phyloP scores from a whole-genome alignment of 495 filamentous ascomycete genomes.

The Terfezia claveryi region DNA sequence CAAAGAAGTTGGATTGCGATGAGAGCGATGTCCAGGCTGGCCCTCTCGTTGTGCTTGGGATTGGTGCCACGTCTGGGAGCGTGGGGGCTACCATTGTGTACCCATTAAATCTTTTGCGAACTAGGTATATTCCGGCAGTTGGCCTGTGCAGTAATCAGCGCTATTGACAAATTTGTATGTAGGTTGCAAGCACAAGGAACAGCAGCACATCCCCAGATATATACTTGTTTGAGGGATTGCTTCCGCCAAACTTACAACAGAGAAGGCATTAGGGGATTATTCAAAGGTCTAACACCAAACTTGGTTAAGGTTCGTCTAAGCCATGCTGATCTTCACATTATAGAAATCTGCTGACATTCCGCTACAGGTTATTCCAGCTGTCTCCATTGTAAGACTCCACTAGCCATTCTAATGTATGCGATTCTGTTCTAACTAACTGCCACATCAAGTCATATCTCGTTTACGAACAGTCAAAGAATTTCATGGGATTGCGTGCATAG shows the following conservation, averaged over 20 bases:
- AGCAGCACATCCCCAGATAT: slow-evolving; percentile 69
- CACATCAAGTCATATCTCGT: slow-evolving; percentile 54
- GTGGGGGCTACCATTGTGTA: slow-evolving; percentile 86
- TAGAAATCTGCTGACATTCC: background rate
- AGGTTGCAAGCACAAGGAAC: slow-evolving; percentile 88
- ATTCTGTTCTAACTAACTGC: slow-evolving; percentile 7
- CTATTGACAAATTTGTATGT: background rate
- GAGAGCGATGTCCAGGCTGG: slow-evolving; percentile 79
- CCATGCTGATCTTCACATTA: background rate
- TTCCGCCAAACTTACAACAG: slow-evolving; percentile 54
- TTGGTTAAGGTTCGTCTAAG: slow-evolving; percentile 40
- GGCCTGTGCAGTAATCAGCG: background rate
- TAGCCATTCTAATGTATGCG: background rate
- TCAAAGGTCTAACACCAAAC: slow-evolving; percentile 89
- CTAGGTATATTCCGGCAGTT: slow-evolving; percentile 19
- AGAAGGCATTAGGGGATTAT: slow-evolving; percentile 71
- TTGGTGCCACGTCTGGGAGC: slow-evolving; percentile 79
- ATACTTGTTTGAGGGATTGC: slow-evolving; percentile 74
- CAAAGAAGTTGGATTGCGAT: slow-evolving; percentile 43
- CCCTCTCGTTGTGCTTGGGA: slow-evolving; percentile 72
- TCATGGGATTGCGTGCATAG: slow-evolving; percentile 41
- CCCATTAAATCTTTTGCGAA: slow-evolving; percentile 84
- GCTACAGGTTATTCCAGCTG: slow-evolving; percentile 54
- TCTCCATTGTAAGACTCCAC: slow-evolving; percentile 45
- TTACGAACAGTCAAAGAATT: slow-evolving; percentile 81